Conservation (phyloP, 306 rosid species). For the Gillenia trifoliata region DNA sequence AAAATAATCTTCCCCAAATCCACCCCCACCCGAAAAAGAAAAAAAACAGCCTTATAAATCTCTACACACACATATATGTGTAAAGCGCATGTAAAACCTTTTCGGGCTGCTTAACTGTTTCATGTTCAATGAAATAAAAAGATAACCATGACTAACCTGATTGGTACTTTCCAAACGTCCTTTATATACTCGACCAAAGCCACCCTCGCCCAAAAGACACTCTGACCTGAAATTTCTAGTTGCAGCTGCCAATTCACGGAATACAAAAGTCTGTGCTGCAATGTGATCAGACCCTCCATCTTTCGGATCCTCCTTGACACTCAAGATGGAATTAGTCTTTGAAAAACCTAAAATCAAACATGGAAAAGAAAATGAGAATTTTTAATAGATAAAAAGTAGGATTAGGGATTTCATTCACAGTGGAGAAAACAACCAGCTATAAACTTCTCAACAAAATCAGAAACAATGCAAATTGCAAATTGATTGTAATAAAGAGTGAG, state of each 20-base stretch:
- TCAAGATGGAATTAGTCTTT: conserved; percentile 47
- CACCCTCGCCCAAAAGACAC: conserved; percentile 88
- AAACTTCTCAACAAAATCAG: neutral
- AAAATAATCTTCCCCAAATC: too few relatives aligned
- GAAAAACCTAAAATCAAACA: conserved; percentile 40
- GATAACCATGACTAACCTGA: conserved; percentile 49
- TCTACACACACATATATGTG: neutral
- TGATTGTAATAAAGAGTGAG: neutral
- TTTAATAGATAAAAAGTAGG: neutral
- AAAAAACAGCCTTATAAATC: neutral
- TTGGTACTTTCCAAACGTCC: conserved; percentile 69
- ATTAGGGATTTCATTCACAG: neutral
- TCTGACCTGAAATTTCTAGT: conserved; percentile 81
- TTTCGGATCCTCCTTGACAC: conserved; percentile 39
- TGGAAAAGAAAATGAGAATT: conserved; percentile 3
- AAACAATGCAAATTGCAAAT: neutral
- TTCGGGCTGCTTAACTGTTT: neutral
- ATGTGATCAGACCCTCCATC: conserved; percentile 67
- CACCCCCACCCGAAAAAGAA: too few relatives aligned
- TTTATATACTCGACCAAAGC: conserved; percentile 86
- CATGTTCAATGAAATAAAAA: neutral
- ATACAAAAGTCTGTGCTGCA: conserved; percentile 77
- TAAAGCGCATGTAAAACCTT: neutral
- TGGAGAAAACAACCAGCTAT: neutral
- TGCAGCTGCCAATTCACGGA: conserved; percentile 89